These are phyloP conservation scores for Metschnikowia arizonensis DNA, from an alignment of 805 yeast genomes.

Conservation along the genomic window DNA sequence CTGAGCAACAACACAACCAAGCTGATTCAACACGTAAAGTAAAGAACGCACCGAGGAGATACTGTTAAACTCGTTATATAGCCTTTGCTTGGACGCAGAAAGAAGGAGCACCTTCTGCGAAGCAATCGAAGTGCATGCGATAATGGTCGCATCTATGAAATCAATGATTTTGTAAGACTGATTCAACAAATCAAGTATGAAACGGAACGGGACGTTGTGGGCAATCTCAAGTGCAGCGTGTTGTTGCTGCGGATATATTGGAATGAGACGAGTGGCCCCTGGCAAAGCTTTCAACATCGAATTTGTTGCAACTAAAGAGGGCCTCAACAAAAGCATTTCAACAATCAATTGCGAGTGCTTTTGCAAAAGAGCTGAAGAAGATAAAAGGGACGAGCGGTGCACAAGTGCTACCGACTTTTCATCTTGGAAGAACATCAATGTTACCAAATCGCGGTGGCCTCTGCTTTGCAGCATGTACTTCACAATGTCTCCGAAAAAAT, in stretches of 20 bases:
- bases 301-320: constrained; percentile 6
- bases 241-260: constrained; percentile 9
- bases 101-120: constrained; percentile 6
- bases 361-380: constrained; percentile 5
- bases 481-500: constrained; percentile 5
- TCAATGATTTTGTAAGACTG: constrained; percentile 7
- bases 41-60: constrained; percentile 10
- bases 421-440: constrained; percentile 10
- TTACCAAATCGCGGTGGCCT: constrained; percentile 11
- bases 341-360: constrained; percentile 8
- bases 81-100: constrained; percentile 2
- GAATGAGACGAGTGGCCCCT: constrained; percentile 12
- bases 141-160: constrained; percentile 2
- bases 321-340: constrained; percentile 9
- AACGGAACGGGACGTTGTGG: constrained; percentile 11
- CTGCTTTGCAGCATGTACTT: constrained; percentile 10
- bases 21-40: constrained; percentile 10
- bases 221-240: constrained; percentile 13
- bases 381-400: constrained; percentile 9
- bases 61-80: constrained; percentile 14
- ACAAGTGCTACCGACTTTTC: constrained; percentile 8
- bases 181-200: constrained; percentile 14
- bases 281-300: constrained; percentile 7
- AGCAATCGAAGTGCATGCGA: constrained; percentile 10
- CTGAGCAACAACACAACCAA: constrained; percentile 10